Evolutionary conservation across 2,329 filamentous ascomycete genomes (phyloP), one percentile per base, ranked within the genome.

Genomic region (Clonostachys byssicola): DNA sequence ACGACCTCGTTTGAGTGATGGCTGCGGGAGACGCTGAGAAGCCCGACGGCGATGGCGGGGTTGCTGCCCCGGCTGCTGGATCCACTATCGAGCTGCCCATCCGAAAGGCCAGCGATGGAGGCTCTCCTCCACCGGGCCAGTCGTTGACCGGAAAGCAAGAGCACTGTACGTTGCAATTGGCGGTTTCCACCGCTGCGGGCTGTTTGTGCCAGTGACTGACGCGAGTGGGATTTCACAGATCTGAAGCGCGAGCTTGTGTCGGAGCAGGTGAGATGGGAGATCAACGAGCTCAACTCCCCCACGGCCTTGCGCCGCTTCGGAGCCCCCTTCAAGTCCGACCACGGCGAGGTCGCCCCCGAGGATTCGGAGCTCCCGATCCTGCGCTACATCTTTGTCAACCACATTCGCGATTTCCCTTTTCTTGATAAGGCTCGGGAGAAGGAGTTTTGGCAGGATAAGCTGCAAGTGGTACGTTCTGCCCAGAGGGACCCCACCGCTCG

Each of bases 361-460:
- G 91, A 99, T 62, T 96, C 92, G 3, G 92, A 97, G 58, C 77
- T 99, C 30, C 94, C 94, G 16, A 87, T 99, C 52, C 75, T 99
- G 51, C 83, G 94, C 54, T 97, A 94, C 71, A 96, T 99, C 61
- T 99, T 99, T 63, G 94, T 97, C 47, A 88, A 97, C 63, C 92
- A 97, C 83, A 84, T 99, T 50, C 90, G 94, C 60, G 95, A 97
- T 60, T 99, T 99, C 60, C 94, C 94, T 2, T 99, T 99, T 62
- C 80, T 99, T 53, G 91, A 99, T 68, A 90, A 95, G 75, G 94
- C 94, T 18, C 87, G 83, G 61, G 94, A 99, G 78, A 96, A 97
- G 78, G 94, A 99, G 70, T 99, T 99, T 61, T 99, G 94, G 94
- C 94, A 99, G 71, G 91, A 97, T 64, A 97, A 95, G 67, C 74